A percentile compares a stretch with the other conserved stretches of the same genome.
These are phyloP conservation scores for Diaporthe citriasiana DNA, from an alignment of 2,329 filamentous ascomycete genomes.

Conservation along the genomic window DNA sequence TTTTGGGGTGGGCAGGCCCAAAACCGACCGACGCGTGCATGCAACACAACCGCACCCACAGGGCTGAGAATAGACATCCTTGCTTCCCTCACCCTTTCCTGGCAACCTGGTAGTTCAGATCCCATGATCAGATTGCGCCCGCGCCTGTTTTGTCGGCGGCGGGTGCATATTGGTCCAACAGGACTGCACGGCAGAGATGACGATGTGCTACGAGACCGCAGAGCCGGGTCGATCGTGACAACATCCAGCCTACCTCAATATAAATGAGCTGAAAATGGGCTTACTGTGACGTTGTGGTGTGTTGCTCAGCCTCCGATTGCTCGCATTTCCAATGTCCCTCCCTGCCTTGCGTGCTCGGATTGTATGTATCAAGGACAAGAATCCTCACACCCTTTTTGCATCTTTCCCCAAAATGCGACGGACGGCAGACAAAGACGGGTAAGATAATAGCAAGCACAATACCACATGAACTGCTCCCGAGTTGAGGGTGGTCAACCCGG, in stretches of 20 bases:
- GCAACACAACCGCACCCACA: slow-evolving; percentile 29
- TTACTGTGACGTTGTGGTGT: not conserved
- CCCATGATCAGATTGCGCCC: slow-evolving; percentile 30
- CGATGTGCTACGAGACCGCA: not conserved
- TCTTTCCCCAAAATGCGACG: not conserved
- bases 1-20: not conserved
- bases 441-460: not conserved
- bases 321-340: not conserved
- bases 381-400: not conserved
- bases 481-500: slow-evolving; percentile 8
- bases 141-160: slow-evolving; percentile 26
- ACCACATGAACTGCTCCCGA: not conserved
- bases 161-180: not conserved
- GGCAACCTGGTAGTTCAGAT: not conserved
- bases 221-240: slow-evolving; percentile 18
- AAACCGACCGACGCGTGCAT: slow-evolving; percentile 10
- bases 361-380: not conserved
- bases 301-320: slow-evolving; percentile 15
- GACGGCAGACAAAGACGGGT: not conserved
- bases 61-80: slow-evolving; percentile 41
- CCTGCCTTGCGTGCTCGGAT: not conserved
- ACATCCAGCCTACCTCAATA: not conserved
- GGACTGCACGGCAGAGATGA: not conserved
- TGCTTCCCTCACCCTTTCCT: not conserved
- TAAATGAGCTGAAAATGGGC: slow-evolving; percentile 4